A percentile compares a stretch with the other conserved stretches of the same genome.
These are phyloP conservation scores for Pleurozium schreberi DNA, from an alignment of 225 moss, liverwort and hornwort genomes.

Conservation along the genomic window DNA sequence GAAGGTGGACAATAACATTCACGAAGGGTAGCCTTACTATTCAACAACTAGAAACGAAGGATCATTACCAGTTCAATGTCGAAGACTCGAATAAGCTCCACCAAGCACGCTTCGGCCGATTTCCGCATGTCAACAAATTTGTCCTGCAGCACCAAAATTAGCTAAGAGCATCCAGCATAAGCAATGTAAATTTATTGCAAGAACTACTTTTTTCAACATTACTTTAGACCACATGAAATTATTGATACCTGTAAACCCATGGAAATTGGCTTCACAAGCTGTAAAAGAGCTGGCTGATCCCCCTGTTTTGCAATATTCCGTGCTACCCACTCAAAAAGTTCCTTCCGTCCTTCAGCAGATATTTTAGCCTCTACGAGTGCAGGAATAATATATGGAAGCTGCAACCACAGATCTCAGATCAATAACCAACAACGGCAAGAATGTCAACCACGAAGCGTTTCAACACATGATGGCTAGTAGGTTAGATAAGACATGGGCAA, in stretches of 20 bases:
- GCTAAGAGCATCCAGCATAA: neutral
- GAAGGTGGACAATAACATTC: neutral
- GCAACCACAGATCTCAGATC: neutral
- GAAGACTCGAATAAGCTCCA: constrained; percentile 62
- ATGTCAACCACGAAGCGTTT: neutral
- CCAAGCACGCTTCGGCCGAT: constrained; percentile 67
- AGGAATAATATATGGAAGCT: constrained; percentile 59
- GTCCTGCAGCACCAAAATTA: constrained; percentile 38
- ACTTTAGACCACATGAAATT: neutral
- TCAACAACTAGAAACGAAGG: neutral
- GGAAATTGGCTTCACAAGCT: constrained; percentile 64
- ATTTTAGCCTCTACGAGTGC: constrained; percentile 70
- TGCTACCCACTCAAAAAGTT: constrained; percentile 82
- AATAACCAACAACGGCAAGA: neutral
- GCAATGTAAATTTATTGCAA: neutral
- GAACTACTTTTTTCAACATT: neutral
- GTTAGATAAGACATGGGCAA: neutral
- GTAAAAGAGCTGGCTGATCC: constrained; percentile 53
- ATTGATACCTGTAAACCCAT: constrained; percentile 42
- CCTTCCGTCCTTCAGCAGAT: constrained; percentile 87
- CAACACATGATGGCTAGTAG: neutral
- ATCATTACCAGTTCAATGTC: constrained; percentile 50
- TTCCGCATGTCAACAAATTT: constrained; percentile 88
- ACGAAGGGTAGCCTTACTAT: neutral
- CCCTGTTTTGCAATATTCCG: constrained; percentile 58